Evolutionary conservation across 2,329 filamentous ascomycete genomes (phyloP).

Genomic region (Colletotrichum karsti): DNA sequence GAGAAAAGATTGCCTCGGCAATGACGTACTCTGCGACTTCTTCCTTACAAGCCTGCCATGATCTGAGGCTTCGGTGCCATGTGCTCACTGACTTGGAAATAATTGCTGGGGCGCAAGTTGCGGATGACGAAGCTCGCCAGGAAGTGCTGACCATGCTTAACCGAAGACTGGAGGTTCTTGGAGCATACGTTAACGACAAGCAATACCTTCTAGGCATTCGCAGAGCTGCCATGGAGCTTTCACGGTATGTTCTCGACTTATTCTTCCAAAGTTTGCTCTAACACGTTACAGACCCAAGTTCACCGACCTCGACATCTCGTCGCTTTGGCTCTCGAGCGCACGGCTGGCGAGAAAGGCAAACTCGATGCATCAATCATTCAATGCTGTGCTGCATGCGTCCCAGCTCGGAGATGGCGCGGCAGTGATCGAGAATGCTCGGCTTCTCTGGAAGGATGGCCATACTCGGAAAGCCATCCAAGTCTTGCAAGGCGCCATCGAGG

Average conservation of each 20-base stretch:
- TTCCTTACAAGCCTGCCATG: slow-evolving; percentile 85
- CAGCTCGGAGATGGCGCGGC: slow-evolving; percentile 85
- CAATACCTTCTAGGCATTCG: slow-evolving; percentile 90
- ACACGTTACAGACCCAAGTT: slow-evolving; percentile 60
- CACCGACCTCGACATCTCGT: slow-evolving; percentile 77
- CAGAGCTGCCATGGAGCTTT: slow-evolving; percentile 86
- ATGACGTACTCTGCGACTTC: slow-evolving; percentile 81
- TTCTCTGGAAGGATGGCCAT: slow-evolving; percentile 93
- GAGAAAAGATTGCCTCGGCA: slow-evolving; percentile 75
- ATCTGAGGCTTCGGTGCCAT: slow-evolving; percentile 86
- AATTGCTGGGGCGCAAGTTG: slow-evolving; percentile 63
- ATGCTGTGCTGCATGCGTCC: slow-evolving; percentile 89
- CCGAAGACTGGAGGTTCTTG: slow-evolving; percentile 86
- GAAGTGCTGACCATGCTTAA: slow-evolving; percentile 66
- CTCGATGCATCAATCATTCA: slow-evolving; percentile 87
- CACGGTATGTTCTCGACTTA: slow-evolving; percentile 58
- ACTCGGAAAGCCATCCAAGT: slow-evolving; percentile 95
- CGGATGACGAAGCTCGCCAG: slow-evolving; percentile 48
- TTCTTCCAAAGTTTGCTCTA: not conserved
- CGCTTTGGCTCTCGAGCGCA: slow-evolving; percentile 86
- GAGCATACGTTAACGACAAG: slow-evolving; percentile 90
- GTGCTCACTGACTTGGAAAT: slow-evolving; percentile 87
- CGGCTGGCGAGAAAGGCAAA: slow-evolving; percentile 87
- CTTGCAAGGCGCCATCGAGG: slow-evolving; percentile 84
- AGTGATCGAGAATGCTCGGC: slow-evolving; percentile 91